These are phyloP conservation scores for Colletotrichum sublineola DNA, from an alignment of 2,329 filamentous ascomycete species.

Conservation along the genomic window DNA sequence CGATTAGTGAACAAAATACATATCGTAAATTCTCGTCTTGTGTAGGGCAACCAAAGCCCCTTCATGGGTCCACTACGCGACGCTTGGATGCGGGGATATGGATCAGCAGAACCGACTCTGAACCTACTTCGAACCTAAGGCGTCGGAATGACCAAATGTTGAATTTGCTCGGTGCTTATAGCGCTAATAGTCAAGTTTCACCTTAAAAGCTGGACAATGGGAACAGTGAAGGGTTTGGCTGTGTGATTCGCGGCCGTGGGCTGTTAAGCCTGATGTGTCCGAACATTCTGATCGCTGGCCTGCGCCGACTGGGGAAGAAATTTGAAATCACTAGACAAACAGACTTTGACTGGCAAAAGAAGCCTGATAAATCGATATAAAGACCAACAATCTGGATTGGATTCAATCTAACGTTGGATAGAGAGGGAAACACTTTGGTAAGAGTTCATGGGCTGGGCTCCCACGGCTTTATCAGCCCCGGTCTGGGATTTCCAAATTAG, in stretches of 20 bases:
- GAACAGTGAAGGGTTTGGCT: neutral
- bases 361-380: no score
- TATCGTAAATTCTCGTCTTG: fast-evolving
- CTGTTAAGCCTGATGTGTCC: neutral
- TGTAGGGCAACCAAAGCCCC: neutral
- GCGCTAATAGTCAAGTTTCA: no score
- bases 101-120: neutral
- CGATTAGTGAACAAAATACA: neutral
- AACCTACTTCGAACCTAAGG: neutral
- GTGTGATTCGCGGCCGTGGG: neutral
- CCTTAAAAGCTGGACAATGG: neutral
- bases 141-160: neutral
- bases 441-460: neutral
- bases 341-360: neutral
- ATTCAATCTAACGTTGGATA: neutral
- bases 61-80: neutral
- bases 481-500: constrained; percentile 1
- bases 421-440: neutral
- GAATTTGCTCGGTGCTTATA: no score
- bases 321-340: neutral
- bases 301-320: neutral
- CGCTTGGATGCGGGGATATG: constrained; percentile 3
- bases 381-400: neutral
- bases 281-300: neutral
- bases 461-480: neutral